These are phyloP conservation scores for Austroboletus eburneus DNA, from an alignment of 768 basidiomycete genomes.

Conservation along the genomic window DNA sequence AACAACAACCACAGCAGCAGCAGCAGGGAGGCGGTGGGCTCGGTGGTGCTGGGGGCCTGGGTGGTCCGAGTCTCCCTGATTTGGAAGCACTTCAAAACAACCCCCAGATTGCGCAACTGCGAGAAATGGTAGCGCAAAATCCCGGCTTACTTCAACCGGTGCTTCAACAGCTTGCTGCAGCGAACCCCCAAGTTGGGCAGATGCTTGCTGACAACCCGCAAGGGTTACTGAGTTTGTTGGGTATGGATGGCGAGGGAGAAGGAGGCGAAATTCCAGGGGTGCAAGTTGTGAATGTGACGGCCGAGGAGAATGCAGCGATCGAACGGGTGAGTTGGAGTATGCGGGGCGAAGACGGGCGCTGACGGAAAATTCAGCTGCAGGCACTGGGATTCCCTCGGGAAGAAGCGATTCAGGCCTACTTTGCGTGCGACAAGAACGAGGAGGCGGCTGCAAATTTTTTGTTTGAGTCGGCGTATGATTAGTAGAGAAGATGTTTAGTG, in stretches of 20 bases:
- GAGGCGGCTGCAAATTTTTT: constrained; percentile 93
- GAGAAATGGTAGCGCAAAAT: constrained; percentile 69
- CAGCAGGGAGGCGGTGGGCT: constrained; percentile 26
- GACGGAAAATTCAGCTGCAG: constrained; percentile 53
- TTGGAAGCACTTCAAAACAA: constrained; percentile 53
- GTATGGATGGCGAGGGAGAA: constrained; percentile 38
- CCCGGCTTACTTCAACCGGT: constrained; percentile 75
- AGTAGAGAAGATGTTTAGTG: background rate
- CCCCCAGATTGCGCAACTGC: constrained; percentile 68
- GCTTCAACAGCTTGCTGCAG: constrained; percentile 73
- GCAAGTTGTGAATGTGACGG: constrained; percentile 68
- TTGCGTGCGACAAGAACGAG: constrained; percentile 96
- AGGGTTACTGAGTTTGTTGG: constrained; percentile 59
- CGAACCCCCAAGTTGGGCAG: constrained; percentile 75
- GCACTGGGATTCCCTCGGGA: constrained; percentile 84
- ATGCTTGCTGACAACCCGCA: constrained; percentile 69
- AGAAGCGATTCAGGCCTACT: constrained; percentile 82
- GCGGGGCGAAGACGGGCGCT: background rate
- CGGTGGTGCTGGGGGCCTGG: constrained; percentile 23
- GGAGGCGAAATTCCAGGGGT: constrained; percentile 32
- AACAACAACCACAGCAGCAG: constrained; percentile 44
- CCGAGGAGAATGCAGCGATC: constrained; percentile 86
- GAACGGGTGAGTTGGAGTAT: constrained; percentile 61
- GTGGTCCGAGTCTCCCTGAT: constrained; percentile 32
- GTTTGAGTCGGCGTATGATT: constrained; percentile 50